Percentiles rank a stretch among this genome's conserved stretches.
Conservation (phyloP, 2,329 filamentous ascomycete genomes). For the Verticillium dahliae region DNA sequence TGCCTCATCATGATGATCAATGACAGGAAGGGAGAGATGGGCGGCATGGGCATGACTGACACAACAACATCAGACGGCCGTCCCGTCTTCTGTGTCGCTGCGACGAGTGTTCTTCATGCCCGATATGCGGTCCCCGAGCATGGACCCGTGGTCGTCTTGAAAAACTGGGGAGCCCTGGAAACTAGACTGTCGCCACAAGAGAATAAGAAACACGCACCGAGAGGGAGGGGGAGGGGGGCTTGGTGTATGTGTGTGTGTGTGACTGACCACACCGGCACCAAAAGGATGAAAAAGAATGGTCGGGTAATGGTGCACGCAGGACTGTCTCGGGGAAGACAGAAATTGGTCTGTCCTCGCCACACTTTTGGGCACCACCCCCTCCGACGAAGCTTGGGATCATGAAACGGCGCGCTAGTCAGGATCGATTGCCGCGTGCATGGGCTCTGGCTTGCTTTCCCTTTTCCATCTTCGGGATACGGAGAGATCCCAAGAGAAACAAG, state of each 20-base stretch:
- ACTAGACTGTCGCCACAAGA: too few relatives aligned
- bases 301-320: neutral
- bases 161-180: too few relatives aligned
- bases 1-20: neutral
- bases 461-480: too few relatives aligned
- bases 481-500: too few relatives aligned
- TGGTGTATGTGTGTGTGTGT: too few relatives aligned
- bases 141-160: neutral
- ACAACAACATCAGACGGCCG: neutral
- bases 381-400: neutral
- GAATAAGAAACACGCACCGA: too few relatives aligned
- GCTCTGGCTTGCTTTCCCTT: too few relatives aligned
- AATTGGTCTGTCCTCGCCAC: neutral
- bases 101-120: neutral
- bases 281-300: neutral
- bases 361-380: neutral
- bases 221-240: too few relatives aligned
- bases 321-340: neutral
- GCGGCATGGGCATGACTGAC: neutral
- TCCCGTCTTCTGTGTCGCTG: neutral
- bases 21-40: neutral
- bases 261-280: too few relatives aligned
- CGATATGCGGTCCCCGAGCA: neutral
- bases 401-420: neutral
- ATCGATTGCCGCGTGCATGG: too few relatives aligned